Evolutionary conservation across 73 alveolate species (phyloP).

Genomic region (Paramecium biaurelia): DNA sequence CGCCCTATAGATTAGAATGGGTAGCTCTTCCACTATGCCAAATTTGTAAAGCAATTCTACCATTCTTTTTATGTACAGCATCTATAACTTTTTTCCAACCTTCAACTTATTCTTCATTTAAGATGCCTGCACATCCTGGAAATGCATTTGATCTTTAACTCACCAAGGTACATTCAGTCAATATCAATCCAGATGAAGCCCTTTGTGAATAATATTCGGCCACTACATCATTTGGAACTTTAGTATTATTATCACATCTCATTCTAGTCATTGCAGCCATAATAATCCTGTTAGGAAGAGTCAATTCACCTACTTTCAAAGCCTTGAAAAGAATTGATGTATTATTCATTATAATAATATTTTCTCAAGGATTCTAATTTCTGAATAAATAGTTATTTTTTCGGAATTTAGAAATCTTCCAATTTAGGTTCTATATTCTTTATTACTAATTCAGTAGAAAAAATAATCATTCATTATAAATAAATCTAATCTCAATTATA

Average conservation of each 20-base stretch:
- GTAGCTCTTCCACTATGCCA: conserved; percentile 69
- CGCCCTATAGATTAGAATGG: neutral
- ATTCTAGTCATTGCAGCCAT: conserved; percentile 69
- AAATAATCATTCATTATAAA: neutral
- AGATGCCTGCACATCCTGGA: conserved; percentile 70
- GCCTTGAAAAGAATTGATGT: conserved; percentile 58
- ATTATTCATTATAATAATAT: neutral
- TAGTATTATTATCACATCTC: conserved; percentile 60
- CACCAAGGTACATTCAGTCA: conserved; percentile 67
- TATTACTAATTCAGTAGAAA: neutral
- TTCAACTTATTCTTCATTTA: conserved; percentile 54
- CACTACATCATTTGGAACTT: conserved; percentile 64
- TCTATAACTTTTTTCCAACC: conserved; percentile 66
- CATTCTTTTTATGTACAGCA: conserved; percentile 63
- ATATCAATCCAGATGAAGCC: conserved; percentile 66
- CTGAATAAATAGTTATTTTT: neutral
- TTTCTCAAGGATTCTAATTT: neutral
- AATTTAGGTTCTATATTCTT: too few relatives aligned
- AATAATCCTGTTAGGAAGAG: conserved; percentile 54
- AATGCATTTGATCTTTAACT: conserved; percentile 53
- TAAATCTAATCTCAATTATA: neutral
- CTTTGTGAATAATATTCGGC: conserved; percentile 70
- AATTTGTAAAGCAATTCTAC: conserved; percentile 41
- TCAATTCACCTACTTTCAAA: conserved; percentile 58
- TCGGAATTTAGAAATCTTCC: neutral